Conservation (phyloP, 164 flowering plant genomes). For the Litsea cubeba region DNA sequence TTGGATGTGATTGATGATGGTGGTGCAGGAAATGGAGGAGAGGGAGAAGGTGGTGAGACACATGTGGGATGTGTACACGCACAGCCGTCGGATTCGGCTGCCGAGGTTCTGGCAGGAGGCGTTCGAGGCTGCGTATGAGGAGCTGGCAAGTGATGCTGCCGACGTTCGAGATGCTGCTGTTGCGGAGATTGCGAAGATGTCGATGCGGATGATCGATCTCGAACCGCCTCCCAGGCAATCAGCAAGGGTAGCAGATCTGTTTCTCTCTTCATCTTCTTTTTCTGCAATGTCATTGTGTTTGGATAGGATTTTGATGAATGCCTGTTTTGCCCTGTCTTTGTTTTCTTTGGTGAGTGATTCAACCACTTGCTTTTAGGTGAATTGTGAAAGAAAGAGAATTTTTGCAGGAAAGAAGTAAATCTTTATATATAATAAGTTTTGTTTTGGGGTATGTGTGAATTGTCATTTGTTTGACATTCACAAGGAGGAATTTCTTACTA, state of each 20-base stretch:
- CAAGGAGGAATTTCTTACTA: too few species aligned
- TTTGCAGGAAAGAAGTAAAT: too few species aligned
- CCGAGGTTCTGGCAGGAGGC: conserved; percentile 94
- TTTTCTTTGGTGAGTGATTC: background rate
- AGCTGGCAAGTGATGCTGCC: conserved; percentile 66
- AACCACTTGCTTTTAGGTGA: background rate
- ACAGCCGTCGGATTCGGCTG: conserved; percentile 60
- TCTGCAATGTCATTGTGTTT: background rate
- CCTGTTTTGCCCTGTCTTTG: background rate
- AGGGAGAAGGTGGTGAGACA: conserved; percentile 95
- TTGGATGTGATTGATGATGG: background rate
- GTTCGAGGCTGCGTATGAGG: conserved; percentile 91
- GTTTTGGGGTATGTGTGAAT: too few species aligned
- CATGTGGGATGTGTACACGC: conserved; percentile 98
- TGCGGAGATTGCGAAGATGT: conserved; percentile 97
- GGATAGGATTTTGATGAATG: too few species aligned
- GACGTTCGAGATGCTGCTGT: conserved; percentile 68
- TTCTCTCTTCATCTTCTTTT: background rate
- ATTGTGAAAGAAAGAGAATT: too few species aligned
- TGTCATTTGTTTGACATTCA: too few species aligned
- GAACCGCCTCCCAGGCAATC: conserved; percentile 47
- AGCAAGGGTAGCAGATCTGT: background rate
- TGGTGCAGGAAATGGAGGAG: conserved; percentile 88
- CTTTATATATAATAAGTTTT: too few species aligned
- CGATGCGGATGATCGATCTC: conserved; percentile 51